Conservation (phyloP, 192 early-diverging fungal genomes). For the Coemansia aciculifera region DNA sequence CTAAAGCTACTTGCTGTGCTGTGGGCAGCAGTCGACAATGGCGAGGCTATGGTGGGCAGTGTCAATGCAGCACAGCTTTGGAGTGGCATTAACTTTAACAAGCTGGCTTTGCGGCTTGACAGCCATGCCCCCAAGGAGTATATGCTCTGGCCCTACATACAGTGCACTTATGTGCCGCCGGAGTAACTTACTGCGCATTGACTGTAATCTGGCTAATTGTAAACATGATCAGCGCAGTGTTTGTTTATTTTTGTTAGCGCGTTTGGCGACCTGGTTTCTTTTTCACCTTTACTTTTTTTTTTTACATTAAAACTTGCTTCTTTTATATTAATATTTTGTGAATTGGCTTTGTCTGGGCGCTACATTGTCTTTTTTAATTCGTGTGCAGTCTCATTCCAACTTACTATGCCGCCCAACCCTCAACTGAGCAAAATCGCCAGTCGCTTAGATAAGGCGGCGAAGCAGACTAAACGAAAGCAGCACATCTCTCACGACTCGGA, state of each 20-base stretch:
- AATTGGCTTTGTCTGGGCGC: neutral
- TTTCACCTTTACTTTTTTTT: neutral
- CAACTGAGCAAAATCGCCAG: conserved; percentile 35
- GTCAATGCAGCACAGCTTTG: conserved; percentile 18
- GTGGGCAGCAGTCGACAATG: conserved; percentile 23
- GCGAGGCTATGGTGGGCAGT: conserved; percentile 14
- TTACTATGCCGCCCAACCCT: conserved; percentile 11
- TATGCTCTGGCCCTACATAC: conserved; percentile 30
- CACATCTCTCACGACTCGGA: conserved; percentile 15
- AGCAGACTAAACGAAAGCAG: conserved; percentile 22
- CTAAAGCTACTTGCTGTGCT: conserved; percentile 37
- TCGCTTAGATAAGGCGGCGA: conserved; percentile 36
- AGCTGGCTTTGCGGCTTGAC: conserved; percentile 38
- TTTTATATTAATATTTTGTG: neutral
- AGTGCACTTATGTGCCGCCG: neutral
- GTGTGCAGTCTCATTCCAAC: neutral
- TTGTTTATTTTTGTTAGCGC: conserved; percentile 3
- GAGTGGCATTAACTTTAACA: conserved; percentile 31
- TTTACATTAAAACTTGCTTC: neutral
- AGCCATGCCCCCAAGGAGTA: conserved; percentile 35
- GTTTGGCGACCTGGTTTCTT: neutral
- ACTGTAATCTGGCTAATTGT: neutral
- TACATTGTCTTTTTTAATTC: neutral
- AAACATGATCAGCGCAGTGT: neutral
- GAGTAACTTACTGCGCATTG: neutral